These are phyloP conservation scores for Backusella morwellensis DNA, from an alignment of 192 early-diverging fungal species.

Conservation along the genomic window DNA sequence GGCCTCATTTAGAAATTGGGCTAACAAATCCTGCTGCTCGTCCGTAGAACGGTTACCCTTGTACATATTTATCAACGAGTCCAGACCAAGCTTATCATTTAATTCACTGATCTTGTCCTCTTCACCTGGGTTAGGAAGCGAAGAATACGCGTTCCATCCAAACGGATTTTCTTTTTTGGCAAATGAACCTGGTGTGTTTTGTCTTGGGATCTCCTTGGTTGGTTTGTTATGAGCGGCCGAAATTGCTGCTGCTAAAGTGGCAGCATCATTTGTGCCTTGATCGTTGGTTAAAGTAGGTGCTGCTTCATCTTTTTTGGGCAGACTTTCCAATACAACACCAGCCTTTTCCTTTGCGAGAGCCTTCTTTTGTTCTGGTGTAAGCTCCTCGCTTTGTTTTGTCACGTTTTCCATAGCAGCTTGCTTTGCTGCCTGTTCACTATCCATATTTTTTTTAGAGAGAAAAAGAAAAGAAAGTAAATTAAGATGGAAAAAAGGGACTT, in stretches of 20 bases:
- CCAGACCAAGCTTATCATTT: constrained; percentile 5
- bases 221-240: constrained; percentile 5
- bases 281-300: constrained; percentile 20
- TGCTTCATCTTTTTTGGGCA: constrained; percentile 2
- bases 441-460: constrained; percentile 5
- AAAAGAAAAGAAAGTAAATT: not conserved
- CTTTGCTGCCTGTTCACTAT: constrained; percentile 1
- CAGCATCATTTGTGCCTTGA: constrained; percentile 13
- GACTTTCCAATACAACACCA: constrained; percentile 3
- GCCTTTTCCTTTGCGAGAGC: constrained; percentile 17
- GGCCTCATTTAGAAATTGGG: constrained; percentile 33
- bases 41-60: not conserved
- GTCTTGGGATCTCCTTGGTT: not conserved
- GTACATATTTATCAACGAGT: constrained; percentile 13
- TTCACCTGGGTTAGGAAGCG: constrained; percentile 31
- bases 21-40: constrained; percentile 21
- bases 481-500: not conserved
- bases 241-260: constrained; percentile 9
- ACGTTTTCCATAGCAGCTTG: constrained; percentile 3
- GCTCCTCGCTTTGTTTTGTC: not conserved
- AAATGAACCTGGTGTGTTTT: constrained; percentile 19
- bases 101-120: constrained; percentile 4
- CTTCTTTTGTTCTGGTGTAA: constrained; percentile 22
- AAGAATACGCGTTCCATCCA: constrained; percentile 38
- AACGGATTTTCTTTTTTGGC: not conserved